These are phyloP conservation scores for Cardamine resedifolia DNA, from an alignment of 345 rosid species.

Conservation along the genomic window DNA sequence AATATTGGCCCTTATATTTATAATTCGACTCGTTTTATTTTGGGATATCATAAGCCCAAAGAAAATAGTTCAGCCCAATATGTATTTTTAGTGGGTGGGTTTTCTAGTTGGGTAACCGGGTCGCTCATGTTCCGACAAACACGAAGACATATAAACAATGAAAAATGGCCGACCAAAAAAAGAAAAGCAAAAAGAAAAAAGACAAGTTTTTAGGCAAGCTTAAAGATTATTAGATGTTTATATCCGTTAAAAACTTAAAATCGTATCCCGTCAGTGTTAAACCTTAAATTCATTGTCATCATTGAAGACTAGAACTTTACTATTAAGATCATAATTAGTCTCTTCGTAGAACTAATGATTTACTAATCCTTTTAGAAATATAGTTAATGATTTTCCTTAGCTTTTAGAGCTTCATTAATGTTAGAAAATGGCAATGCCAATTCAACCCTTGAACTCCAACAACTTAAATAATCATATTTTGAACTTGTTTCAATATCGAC, in stretches of 20 bases:
- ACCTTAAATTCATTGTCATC: not conserved
- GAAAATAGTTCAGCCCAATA: not conserved
- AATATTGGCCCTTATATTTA: not conserved
- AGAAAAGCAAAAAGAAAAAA: not conserved
- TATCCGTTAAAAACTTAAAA: no score
- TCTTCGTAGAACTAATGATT: not conserved
- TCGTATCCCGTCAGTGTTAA: not conserved
- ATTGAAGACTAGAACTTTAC: not conserved
- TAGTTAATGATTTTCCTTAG: not conserved
- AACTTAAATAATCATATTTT: not conserved
- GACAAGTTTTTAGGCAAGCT: not conserved
- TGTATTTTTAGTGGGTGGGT: not conserved
- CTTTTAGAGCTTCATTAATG: not conserved
- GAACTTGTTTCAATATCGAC: not conserved
- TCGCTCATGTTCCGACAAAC: not conserved
- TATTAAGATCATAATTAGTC: not conserved
- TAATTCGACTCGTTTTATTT: not conserved
- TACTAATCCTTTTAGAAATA: not conserved
- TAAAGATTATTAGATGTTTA: not conserved
- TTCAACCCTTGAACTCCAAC: not conserved
- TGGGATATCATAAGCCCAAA: not conserved
- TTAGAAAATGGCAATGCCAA: not conserved
- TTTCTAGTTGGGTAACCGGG: not conserved
- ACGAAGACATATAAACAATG: not conserved
- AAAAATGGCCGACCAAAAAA: not conserved